These are phyloP conservation scores for Solanum ossicruentum DNA, from an alignment of 257 asterid genomes.

Conservation along the genomic window DNA sequence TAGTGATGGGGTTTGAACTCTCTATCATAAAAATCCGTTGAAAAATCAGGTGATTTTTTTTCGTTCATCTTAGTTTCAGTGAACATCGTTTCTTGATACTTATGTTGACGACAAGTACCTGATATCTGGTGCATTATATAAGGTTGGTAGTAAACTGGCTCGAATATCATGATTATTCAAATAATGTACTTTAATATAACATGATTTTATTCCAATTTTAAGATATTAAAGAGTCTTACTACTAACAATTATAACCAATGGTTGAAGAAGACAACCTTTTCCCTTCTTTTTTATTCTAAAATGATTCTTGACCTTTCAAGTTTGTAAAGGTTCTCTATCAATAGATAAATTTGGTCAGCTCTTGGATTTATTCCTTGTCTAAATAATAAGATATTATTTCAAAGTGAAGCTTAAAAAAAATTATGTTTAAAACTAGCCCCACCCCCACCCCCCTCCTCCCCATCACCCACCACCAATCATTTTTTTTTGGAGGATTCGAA, in stretches of 20 bases:
- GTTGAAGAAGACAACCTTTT: neutral
- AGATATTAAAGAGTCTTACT: neutral
- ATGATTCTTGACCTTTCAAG: constrained; percentile 6
- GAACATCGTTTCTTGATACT: neutral
- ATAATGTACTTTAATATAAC: neutral
- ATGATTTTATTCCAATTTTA: neutral
- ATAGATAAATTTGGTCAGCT: neutral
- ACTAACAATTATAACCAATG: neutral
- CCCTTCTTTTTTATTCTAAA: neutral
- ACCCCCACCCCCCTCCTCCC: too few species aligned
- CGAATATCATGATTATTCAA: neutral
- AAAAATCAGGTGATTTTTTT: neutral
- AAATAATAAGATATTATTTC: neutral
- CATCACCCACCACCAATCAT: too few species aligned
- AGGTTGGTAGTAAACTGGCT: neutral
- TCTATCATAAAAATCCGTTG: too few species aligned
- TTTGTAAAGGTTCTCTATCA: neutral
- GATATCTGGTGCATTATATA: neutral
- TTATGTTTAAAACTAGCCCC: too few species aligned
- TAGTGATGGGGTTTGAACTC: too few species aligned
- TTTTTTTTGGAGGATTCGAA: neutral
- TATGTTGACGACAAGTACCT: fast-evolving
- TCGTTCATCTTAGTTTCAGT: neutral
- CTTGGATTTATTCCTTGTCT: neutral
- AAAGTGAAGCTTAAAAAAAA: neutral